phyloP scores from a whole-genome alignment of 2,329 filamentous ascomycete genomes.

The Pseudocercospora pini-densiflorae region DNA sequence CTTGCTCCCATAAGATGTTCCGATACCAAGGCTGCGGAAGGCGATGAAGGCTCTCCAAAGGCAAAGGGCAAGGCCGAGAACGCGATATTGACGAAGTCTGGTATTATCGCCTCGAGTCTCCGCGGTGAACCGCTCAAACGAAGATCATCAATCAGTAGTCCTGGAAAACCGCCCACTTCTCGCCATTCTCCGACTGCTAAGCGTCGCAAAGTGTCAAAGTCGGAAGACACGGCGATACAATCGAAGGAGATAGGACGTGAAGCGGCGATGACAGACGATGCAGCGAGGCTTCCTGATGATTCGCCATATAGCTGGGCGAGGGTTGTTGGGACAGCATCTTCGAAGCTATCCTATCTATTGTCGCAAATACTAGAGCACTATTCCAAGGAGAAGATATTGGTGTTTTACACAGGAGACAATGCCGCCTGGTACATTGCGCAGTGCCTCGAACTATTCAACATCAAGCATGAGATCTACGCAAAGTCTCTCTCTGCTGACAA shows the following conservation, averaged over 20 bases:
- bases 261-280: not conserved
- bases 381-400: conserved; percentile 77
- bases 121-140: conserved; percentile 43
- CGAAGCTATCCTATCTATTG: conserved; percentile 85
- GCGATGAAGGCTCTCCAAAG: not conserved
- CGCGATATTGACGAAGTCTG: conserved; percentile 39
- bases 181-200: not conserved
- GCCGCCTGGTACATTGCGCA: conserved; percentile 84
- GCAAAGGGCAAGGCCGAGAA: conserved; percentile 35
- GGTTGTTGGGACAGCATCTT: conserved; percentile 79
- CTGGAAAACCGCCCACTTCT: not conserved
- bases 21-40: conserved; percentile 1
- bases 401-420: conserved; percentile 92
- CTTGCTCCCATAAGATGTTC: conserved; percentile 24
- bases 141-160: conserved; percentile 14
- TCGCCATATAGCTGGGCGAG: conserved; percentile 63
- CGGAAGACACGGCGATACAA: not conserved
- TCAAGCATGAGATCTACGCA: conserved; percentile 70
- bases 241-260: not conserved
- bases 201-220: not conserved
- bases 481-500: conserved; percentile 63
- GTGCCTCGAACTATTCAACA: conserved; percentile 72
- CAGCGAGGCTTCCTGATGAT: conserved; percentile 30
- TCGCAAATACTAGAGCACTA: conserved; percentile 72
- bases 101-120: conserved; percentile 48